phyloP scores from a whole-genome alignment of 345 rosid species.

The Anacardium occidentale region DNA sequence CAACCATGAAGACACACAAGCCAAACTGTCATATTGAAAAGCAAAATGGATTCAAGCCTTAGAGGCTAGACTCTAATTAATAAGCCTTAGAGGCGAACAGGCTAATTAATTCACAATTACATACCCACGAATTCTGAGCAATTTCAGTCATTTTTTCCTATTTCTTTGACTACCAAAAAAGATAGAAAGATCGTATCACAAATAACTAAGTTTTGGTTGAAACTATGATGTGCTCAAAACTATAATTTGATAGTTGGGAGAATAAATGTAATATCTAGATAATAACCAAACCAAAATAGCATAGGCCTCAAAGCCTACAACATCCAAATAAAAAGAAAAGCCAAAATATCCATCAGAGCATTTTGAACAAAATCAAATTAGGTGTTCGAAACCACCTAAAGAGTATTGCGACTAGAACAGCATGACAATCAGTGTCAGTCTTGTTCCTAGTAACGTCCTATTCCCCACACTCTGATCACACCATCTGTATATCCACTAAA shows the following conservation, averaged over 20 bases:
- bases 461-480: conserved; percentile 94
- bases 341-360: conserved; percentile 18
- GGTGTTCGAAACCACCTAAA: conserved; percentile 16
- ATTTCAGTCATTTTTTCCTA: no score
- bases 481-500: conserved; percentile 97
- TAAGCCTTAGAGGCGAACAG: no score
- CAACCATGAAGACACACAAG: no score
- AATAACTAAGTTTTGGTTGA: no score
- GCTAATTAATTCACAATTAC: no score
- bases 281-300: conserved; percentile 21
- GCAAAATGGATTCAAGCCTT: no score
- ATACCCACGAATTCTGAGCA: no score
- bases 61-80: no score
- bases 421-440: background rate
- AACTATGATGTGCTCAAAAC: no score
- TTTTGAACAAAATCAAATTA: conserved; percentile 26
- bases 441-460: conserved; percentile 61
- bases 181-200: no score
- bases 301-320: conserved; percentile 23
- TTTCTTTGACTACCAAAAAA: no score
- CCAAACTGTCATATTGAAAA: no score
- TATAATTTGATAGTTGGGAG: background rate
- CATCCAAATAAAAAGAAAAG: conserved; percentile 4
- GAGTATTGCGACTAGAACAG: conserved; percentile 7
- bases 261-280: conserved; percentile 9